Conservation (phyloP, 305 asterid genomes). For the Solanum hybrid region DNA sequence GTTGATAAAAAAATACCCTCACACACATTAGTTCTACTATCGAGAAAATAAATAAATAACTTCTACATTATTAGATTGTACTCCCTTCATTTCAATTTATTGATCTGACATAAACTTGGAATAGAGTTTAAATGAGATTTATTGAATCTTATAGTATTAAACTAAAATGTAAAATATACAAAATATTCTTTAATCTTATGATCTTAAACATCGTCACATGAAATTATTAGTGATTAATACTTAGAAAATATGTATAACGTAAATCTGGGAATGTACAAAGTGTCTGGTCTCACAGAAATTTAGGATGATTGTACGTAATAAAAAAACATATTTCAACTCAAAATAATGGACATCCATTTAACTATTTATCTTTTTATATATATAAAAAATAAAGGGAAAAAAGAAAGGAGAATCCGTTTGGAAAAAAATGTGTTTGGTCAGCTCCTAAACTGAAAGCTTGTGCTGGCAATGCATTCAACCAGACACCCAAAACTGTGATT, state of each 20-base stretch:
- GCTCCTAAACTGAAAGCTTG: constrained; percentile 2
- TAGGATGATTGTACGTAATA: not conserved
- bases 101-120: too few relatives aligned
- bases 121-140: not conserved
- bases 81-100: not conserved
- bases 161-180: not conserved
- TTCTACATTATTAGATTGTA: not conserved
- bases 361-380: not conserved
- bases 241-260: not conserved
- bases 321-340: not conserved
- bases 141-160: too few relatives aligned
- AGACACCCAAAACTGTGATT: not conserved
- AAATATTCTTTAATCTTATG: too few relatives aligned
- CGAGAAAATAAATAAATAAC: too few relatives aligned
- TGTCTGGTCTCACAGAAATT: not conserved
- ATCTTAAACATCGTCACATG: not conserved
- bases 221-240: not conserved
- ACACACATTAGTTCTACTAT: not conserved
- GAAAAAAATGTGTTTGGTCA: not conserved
- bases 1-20: not conserved
- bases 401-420: not conserved
- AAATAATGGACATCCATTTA: not conserved
- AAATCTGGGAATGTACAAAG: not conserved
- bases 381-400: not conserved
- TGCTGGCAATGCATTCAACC: not conserved